Evolutionary conservation across 2,329 filamentous ascomycete species (phyloP).

Genomic region (Colletotrichum orchidophilum): DNA sequence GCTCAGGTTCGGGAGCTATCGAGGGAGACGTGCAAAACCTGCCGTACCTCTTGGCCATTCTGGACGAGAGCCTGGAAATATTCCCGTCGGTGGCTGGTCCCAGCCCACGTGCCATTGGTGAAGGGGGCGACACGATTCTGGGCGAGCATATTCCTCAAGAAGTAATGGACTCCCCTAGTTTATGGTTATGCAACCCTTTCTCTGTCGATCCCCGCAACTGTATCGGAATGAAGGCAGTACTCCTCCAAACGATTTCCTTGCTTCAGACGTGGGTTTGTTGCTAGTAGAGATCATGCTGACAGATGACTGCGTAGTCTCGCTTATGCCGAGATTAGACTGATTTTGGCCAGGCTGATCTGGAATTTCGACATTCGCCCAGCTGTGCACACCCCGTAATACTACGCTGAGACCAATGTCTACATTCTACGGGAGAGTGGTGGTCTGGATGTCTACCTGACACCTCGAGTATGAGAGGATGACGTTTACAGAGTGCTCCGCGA

Average conservation of each 20-base stretch:
- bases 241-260: neutral
- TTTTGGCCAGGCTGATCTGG: neutral
- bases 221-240: neutral
- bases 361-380: neutral
- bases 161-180: neutral
- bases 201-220: neutral
- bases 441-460: neutral
- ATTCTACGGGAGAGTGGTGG: neutral
- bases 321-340: neutral
- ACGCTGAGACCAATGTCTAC: neutral
- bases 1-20: neutral
- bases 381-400: neutral
- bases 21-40: conserved; percentile 38
- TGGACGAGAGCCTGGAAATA: conserved; percentile 53
- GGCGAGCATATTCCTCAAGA: neutral
- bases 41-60: conserved; percentile 47
- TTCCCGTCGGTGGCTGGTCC: conserved; percentile 43
- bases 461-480: neutral
- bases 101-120: neutral
- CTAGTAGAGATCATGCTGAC: neutral
- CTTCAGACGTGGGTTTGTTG: too few species aligned
- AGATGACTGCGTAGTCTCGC: neutral
- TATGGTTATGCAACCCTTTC: neutral
- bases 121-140: neutral
- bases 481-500: neutral